Evolutionary conservation across 306 rosid genomes (phyloP).

Genomic region (Vachellia pachyceras): DNA sequence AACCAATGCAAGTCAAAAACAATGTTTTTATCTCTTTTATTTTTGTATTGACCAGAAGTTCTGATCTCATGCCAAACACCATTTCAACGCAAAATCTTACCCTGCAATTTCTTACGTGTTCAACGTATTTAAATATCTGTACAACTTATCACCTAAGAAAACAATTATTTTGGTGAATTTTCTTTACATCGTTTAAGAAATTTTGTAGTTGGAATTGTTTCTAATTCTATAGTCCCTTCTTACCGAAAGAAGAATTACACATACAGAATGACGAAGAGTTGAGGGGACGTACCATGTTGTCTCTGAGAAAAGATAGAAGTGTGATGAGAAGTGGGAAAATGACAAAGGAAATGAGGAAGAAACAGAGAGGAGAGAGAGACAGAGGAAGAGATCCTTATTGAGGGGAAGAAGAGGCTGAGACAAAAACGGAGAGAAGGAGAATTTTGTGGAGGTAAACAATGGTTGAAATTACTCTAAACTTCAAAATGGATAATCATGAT

Average conservation of each 20-base stretch:
- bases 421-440: slow-evolving; percentile 61
- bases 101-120: background rate
- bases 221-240: background rate
- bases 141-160: background rate
- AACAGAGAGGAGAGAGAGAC: slow-evolving; percentile 44
- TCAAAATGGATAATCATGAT: slow-evolving; percentile 18
- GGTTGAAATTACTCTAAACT: slow-evolving; percentile 53
- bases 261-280: slow-evolving; percentile 12
- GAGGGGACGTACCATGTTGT: slow-evolving; percentile 71
- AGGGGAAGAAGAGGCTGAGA: slow-evolving; percentile 53
- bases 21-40: background rate
- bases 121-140: background rate
- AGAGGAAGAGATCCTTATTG: slow-evolving; percentile 67
- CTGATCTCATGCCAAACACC: background rate
- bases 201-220: too few species aligned
- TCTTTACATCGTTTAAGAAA: background rate
- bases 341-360: slow-evolving; percentile 50
- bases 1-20: too few species aligned
- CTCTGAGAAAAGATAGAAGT: slow-evolving; percentile 33
- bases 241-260: slow-evolving; percentile 1
- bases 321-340: slow-evolving; percentile 31
- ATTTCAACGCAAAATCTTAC: background rate
- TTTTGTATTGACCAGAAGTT: background rate
- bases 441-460: slow-evolving; percentile 63
- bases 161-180: background rate